Percentiles rank a stretch among this genome's conserved stretches.
Conservation (phyloP, 805 yeast genomes). For the Lipomyces chichibuensis region DNA sequence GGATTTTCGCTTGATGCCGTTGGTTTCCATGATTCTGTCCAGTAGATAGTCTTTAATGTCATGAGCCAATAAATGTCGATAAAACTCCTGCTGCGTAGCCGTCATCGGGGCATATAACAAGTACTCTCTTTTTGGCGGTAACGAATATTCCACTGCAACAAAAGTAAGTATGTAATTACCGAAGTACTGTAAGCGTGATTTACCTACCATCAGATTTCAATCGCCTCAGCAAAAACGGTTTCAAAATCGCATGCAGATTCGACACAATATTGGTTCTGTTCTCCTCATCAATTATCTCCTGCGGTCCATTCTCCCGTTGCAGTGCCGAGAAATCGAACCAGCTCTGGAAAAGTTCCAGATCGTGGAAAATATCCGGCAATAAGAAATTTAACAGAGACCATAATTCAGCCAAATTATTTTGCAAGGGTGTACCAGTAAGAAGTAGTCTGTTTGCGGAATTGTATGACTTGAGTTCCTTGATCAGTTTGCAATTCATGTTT, state of each 20-base stretch:
- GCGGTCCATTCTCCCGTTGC: slow-evolving; percentile 50
- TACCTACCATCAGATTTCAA: slow-evolving; percentile 58
- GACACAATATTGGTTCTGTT: slow-evolving; percentile 65
- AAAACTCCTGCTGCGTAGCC: slow-evolving; percentile 63
- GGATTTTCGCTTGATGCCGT: slow-evolving; percentile 13
- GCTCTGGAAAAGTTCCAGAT: slow-evolving; percentile 82
- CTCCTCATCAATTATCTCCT: slow-evolving; percentile 58
- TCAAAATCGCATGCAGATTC: slow-evolving; percentile 81
- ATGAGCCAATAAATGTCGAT: slow-evolving; percentile 52
- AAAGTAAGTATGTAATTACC: background rate
- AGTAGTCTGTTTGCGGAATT: slow-evolving; percentile 66
- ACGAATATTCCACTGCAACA: slow-evolving; percentile 54
- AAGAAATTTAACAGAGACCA: slow-evolving; percentile 93
- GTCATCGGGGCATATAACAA: slow-evolving; percentile 74
- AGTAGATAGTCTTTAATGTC: slow-evolving; percentile 44
- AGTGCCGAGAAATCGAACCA: slow-evolving; percentile 79
- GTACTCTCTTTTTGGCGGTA: slow-evolving; percentile 92
- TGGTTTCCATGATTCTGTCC: slow-evolving; percentile 38
- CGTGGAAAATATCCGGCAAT: slow-evolving; percentile 90
- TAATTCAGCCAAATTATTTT: slow-evolving; percentile 83
- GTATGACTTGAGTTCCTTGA: slow-evolving; percentile 69
- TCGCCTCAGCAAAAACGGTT: slow-evolving; percentile 85
- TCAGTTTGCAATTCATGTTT: slow-evolving; percentile 76
- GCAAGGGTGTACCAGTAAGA: slow-evolving; percentile 95
- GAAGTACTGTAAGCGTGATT: background rate